phyloP scores from a whole-genome alignment of 2,329 filamentous ascomycete genomes.

The Coniochaeta prunicola region DNA sequence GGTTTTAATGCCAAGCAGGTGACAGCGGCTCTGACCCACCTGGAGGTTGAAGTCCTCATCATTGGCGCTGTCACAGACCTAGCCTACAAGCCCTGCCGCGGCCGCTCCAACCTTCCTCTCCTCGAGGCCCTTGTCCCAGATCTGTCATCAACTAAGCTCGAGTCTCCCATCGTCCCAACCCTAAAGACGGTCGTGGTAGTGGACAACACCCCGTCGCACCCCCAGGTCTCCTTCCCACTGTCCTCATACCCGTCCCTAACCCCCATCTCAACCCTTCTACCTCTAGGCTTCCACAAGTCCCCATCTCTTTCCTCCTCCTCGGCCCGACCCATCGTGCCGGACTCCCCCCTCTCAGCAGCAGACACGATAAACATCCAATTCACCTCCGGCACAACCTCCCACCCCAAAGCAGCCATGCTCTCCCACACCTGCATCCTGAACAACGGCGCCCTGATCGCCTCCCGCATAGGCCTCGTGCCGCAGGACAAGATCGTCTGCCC shows the following conservation, averaged over 20 bases:
- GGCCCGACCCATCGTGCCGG: constrained; percentile 29
- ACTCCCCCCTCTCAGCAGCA: constrained; percentile 41
- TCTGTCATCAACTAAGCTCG: constrained; percentile 22
- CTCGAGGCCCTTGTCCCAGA: constrained; percentile 38
- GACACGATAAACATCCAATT: constrained; percentile 95
- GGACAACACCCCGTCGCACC: constrained; percentile 59
- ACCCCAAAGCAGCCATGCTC: constrained; percentile 87
- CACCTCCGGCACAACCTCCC: constrained; percentile 88
- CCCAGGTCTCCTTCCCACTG: constrained; percentile 33
- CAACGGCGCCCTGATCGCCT: constrained; percentile 78
- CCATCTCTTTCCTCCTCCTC: constrained; percentile 14
- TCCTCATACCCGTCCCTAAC: constrained; percentile 34
- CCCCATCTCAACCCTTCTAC: constrained; percentile 34
- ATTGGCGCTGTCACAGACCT: constrained; percentile 85
- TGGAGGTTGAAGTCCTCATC: constrained; percentile 66
- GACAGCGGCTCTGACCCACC: constrained; percentile 66
- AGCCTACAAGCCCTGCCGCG: constrained; percentile 52
- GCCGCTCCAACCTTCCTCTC: constrained; percentile 44
- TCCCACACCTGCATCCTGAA: constrained; percentile 84
- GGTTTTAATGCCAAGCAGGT: constrained; percentile 79
- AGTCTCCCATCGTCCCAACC: constrained; percentile 52
- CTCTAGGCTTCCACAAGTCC: constrained; percentile 6
- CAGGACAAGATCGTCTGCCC: constrained; percentile 76
- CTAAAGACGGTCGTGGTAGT: constrained; percentile 67
- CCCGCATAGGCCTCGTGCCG: constrained; percentile 72